Base-by-base conservation (phyloP, 305 asterid species). In the Solanum chacoense region DNA sequence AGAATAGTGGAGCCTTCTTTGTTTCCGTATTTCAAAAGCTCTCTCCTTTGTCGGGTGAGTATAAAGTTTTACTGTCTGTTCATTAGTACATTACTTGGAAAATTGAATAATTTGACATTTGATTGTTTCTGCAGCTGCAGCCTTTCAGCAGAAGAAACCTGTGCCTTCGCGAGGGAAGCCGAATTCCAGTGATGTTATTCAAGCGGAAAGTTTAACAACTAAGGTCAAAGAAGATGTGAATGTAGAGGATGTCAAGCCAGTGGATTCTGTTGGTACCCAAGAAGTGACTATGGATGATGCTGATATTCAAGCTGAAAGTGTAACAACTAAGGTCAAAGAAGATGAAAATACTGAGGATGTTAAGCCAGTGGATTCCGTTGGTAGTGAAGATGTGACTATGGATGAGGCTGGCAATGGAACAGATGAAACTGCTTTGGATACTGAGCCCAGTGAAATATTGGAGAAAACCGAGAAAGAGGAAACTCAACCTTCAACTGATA, bases 1-100 rank as follows among this genome's bases (percentile, higher is more conserved):
- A 97, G 92, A 95, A 97, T 91, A 95, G 98, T 24, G 99, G 99
- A 90, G 98, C 99, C 81, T 97, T 97, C 92, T 97, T 97, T 91
- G 91, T 97, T 92, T 98, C 99, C 69, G 97, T 96, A 86, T 92
- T 97, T 85, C 96, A 93, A 88, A 97, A 97, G 92, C 90, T 93
- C 71, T 90, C 94, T 24, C 88, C 95, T 74, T 90, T 93, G 90
- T 95, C 98, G 75, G 94, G 99, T 93, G 90, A 91, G 86, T 90
- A 12, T 75, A 83, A 50, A 83, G 42, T 31, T 42, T 9, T 26
- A 80, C 63, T 50, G n/a, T 22, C 24, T n/a, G 5, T 45, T 28
- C 28, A 42, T 29, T 81, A 45, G 72, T 45, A 10, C 86, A 81
- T 81, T 45, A 29, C 5, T 81, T 22, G 3, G 86, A 16, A 81